Evolutionary conservation across 495 filamentous ascomycete species (phyloP).

Genomic region (Penicillium cinerascens): DNA sequence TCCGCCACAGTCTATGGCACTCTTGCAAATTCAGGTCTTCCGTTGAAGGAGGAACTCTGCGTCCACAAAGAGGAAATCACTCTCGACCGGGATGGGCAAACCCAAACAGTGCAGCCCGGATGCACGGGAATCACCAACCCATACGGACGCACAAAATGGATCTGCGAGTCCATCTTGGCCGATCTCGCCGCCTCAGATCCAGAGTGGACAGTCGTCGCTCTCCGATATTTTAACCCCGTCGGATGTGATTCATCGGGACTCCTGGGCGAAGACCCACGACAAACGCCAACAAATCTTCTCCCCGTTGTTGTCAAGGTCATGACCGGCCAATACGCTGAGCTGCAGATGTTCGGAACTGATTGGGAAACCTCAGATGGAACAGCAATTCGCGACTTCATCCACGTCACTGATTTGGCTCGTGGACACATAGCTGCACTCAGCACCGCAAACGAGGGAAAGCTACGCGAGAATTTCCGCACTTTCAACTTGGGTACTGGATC

Average conservation of each 20-base stretch:
- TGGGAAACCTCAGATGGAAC: constrained; percentile 64
- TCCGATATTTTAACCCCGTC: constrained; percentile 68
- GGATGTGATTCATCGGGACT: constrained; percentile 62
- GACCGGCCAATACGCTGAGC: constrained; percentile 47
- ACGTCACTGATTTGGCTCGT: constrained; percentile 62
- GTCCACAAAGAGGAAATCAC: constrained; percentile 48
- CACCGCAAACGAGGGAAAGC: constrained; percentile 33
- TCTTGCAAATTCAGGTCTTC: constrained; percentile 48
- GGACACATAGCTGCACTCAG: constrained; percentile 60
- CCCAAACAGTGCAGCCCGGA: constrained; percentile 35
- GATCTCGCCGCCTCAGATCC: constrained; percentile 57
- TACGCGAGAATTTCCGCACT: constrained; percentile 45
- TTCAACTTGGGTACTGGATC: constrained; percentile 53
- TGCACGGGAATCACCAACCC: constrained; percentile 58
- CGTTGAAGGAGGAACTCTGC: constrained; percentile 58
- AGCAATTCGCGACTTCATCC: constrained; percentile 56
- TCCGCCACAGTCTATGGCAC: constrained; percentile 65
- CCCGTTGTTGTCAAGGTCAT: constrained; percentile 60
- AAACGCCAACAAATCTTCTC: constrained; percentile 59
- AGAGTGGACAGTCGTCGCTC: constrained; percentile 57
- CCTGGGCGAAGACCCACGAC: constrained; percentile 62
- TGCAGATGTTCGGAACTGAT: constrained; percentile 61
- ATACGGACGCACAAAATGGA: constrained; percentile 65
- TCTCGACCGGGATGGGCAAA: constrained; percentile 28
- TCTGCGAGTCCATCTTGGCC: constrained; percentile 62